Evolutionary conservation across 73 alveolate genomes (phyloP), one percentile per base, ranked within the genome.

Genomic region (Paramecium sonneborni): DNA sequence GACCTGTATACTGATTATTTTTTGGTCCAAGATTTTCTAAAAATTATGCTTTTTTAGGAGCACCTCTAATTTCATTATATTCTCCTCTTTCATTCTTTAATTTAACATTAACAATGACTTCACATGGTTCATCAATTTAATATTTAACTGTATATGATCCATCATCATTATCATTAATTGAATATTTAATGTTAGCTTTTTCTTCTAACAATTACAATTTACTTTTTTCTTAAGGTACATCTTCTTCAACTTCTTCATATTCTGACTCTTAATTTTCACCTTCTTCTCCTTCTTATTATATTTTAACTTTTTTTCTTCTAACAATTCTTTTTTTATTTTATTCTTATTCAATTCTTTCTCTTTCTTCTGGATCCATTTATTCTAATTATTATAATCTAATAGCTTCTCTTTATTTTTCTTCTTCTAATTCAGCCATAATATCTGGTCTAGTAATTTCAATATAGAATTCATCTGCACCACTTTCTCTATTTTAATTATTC

Each of bases 401-500:
- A 0, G 70, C 44, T 79, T 46, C 69, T 37, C 94, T 70, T 72
- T 88, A 2, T 67, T 85, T 34, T 70, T 88, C 89, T 41, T 67
- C 94, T 2, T 70, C 91, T 23, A 35, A 52, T 41, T 88, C 76
- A 14, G 67, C 76, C 18, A 43, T 30, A 12, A 44, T 24, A 70
- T 76, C 94, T 12, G 94, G 94, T 46, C 93, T 76, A 46, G 96
- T 86, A 57, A 97, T 95, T 84, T 95, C 96, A 26, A 97, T 98
- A 34, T 82, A 93, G 94, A 98, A 98, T 91, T 97, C 96, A 94
- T 98, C 99, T 86, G 98, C 90, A 15, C 99, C 99, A 85, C 99
- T 96, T 89, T 89, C 95, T 93, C 99, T 95, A 96, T 98, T 98
- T 92, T 98, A 98, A 85, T 97, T 97, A 67, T 92, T 95, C 88